Base-by-base conservation (phyloP, 768 basidiomycete genomes). In the Rhodocollybia butyracea region DNA sequence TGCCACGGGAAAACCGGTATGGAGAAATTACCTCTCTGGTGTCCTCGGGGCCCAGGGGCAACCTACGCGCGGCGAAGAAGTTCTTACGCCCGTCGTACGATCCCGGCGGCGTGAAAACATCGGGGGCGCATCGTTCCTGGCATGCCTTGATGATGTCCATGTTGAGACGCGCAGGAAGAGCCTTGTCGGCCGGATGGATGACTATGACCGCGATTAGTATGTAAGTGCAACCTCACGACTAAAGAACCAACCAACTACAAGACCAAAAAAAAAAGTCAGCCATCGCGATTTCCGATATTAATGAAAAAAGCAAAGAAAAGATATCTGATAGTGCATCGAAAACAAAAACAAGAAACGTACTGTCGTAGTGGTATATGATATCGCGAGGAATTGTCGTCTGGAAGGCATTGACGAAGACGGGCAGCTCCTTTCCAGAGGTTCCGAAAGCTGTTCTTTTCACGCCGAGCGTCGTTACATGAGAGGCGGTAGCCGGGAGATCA, bases 41-140 rank as follows among this genome's bases (percentile, higher is more conserved):
- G 36, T 75, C 71, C 0, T 61, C 67, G 2, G 73, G 76, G 27
- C 80, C 81, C 36, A 93, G 83, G 0, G 84, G 81, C 8, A 91
- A 73, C 55, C 79, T 32, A 13, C 22, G 21, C 3, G 42, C 11
- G 7, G 15, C n/a, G 43, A 54, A 56, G 52, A 83, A 66, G 58
- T 91, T 92, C 68, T 91, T 92, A 39, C 88, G 77, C 0, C 90
- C 90, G 56, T 92, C 91, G 57, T 91, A 92, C 2, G 82, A 89
- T 17, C 77, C 85, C 13, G 77, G 81, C 10, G 88, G 89, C 2
- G 81, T 88, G 64, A 93, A 93, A 21, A 88, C 72, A n/a, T 78
- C 69, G 0, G 82, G 83, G 1, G 83, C 81, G 3, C 79, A 74
- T 0, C 71, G 65, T 3, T 71, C 73, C 65, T 93, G 91, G 13